Conservation (phyloP, 2,329 filamentous ascomycete species). For the Fusarium scirpi region DNA sequence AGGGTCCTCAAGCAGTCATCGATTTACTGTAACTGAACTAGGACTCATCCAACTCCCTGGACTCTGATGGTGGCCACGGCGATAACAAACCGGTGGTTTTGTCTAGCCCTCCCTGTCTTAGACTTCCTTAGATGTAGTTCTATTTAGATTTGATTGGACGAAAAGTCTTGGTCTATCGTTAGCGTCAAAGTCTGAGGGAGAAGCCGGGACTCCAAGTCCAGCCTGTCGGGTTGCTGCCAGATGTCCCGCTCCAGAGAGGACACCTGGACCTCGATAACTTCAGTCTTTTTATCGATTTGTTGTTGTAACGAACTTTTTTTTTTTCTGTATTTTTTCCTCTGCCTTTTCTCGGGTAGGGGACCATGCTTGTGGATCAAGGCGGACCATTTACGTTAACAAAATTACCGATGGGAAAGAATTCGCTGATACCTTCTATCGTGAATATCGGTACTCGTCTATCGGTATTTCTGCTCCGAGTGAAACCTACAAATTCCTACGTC, state of each 20-base stretch:
- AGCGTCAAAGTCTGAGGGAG: conserved; percentile 44
- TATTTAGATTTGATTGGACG: conserved; percentile 25
- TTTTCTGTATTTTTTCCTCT: conserved; percentile 9
- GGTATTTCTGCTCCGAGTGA: neutral
- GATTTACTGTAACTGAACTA: conserved; percentile 24
- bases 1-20: conserved; percentile 32
- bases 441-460: neutral
- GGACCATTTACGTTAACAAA: conserved; percentile 3
- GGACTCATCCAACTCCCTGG: conserved; percentile 32
- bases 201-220: conserved; percentile 50
- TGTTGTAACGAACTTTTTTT: conserved; percentile 5
- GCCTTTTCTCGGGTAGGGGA: conserved; percentile 2
- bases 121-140: conserved; percentile 27
- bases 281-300: conserved; percentile 11
- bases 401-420: conserved; percentile 12
- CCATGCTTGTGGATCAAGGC: conserved; percentile 23
- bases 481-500: neutral
- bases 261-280: conserved; percentile 15
- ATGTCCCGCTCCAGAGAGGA: conserved; percentile 34
- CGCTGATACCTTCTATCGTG: conserved; percentile 1
- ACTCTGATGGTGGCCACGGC: conserved; percentile 42
- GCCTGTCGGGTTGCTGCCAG: conserved; percentile 50
- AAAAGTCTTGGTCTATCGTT: conserved; percentile 27
- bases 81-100: conserved; percentile 52
- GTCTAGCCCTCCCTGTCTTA: conserved; percentile 35